A percentile compares a stretch with the other conserved stretches of the same genome.
phyloP scores from a whole-genome alignment of 106 monocot genomes.

The Narthecium ossifragum region DNA sequence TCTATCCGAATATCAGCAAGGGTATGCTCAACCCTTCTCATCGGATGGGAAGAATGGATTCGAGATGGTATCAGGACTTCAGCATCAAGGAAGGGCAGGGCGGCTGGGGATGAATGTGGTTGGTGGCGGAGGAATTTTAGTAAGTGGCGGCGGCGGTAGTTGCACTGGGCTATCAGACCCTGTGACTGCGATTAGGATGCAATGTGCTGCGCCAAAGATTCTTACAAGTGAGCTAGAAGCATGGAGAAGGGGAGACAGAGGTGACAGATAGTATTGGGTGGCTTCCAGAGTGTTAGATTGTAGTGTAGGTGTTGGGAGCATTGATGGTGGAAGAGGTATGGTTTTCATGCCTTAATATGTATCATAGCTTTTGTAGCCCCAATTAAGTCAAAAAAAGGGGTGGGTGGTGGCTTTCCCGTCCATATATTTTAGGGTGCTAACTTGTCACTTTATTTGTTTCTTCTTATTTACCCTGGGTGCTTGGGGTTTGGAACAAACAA shows the following conservation, averaged over 20 bases:
- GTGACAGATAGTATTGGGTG: conserved; percentile 14
- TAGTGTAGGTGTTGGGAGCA: neutral
- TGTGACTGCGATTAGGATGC: conserved; percentile 58
- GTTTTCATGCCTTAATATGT: conserved; percentile 15
- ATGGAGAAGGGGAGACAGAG: conserved; percentile 28
- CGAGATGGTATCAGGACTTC: conserved; percentile 27
- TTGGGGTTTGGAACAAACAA: neutral
- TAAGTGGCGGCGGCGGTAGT: conserved; percentile 12
- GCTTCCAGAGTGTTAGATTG: neutral
- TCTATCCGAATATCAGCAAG: conserved; percentile 26
- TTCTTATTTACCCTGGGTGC: neutral
- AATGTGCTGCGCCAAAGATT: conserved; percentile 31
- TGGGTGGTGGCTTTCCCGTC: conserved; percentile 7
- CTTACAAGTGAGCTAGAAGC: conserved; percentile 33
- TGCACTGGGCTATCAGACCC: conserved; percentile 47
- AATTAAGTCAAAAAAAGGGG: conserved; percentile 3
- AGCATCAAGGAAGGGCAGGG: conserved; percentile 30
- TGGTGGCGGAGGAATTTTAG: conserved; percentile 23
- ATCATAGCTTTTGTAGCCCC: conserved; percentile 14
- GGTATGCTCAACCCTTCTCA: conserved; percentile 14
- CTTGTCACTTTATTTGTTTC: neutral
- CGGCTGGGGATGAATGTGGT: conserved; percentile 6
- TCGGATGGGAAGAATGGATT: conserved; percentile 28
- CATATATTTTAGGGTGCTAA: conserved; percentile 8
- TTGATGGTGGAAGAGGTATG: neutral